Conservation (phyloP, 805 yeast genomes). For the Clavispora phyllophila region DNA sequence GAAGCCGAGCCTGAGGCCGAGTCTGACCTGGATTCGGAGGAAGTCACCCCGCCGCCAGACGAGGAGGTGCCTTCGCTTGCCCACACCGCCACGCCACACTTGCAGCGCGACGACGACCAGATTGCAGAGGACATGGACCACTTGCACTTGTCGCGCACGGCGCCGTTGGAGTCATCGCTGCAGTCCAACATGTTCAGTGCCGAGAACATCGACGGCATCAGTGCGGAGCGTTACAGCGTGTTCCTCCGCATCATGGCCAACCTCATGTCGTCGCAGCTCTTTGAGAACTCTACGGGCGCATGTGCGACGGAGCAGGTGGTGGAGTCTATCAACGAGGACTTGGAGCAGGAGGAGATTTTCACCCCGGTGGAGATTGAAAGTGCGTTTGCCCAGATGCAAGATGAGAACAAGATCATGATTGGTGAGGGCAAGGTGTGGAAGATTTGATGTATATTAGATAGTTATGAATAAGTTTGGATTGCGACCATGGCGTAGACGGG, state of each 20-base stretch:
- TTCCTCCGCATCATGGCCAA: slow-evolving; percentile 29
- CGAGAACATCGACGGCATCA: slow-evolving; percentile 17
- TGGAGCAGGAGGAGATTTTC: slow-evolving; percentile 38
- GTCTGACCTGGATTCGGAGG: slow-evolving; percentile 13
- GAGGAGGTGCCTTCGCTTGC: slow-evolving; percentile 7
- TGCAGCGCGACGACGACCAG: slow-evolving; percentile 4
- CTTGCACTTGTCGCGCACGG: slow-evolving; percentile 24
- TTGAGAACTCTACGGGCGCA: slow-evolving; percentile 27
- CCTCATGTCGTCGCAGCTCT: slow-evolving; percentile 27
- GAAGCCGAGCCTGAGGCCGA: slow-evolving; percentile 18
- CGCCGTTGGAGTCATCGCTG: slow-evolving; percentile 23
- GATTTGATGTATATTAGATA: slow-evolving; percentile 16
- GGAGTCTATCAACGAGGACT: slow-evolving; percentile 28
- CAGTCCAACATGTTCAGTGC: slow-evolving; percentile 16
- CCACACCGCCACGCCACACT: slow-evolving; percentile 2
- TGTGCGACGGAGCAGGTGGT: slow-evolving; percentile 29
- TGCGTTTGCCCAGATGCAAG: slow-evolving; percentile 30
- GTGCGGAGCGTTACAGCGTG: slow-evolving; percentile 27
- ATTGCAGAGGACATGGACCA: slow-evolving; percentile 19
- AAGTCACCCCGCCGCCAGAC: slow-evolving; percentile 6
- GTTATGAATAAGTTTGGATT: background rate
- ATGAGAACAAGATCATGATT: slow-evolving; percentile 32
- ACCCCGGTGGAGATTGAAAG: slow-evolving; percentile 23
- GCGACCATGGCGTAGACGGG: too few species aligned
- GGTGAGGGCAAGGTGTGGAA: slow-evolving; percentile 38